Evolutionary conservation across 768 basidiomycete genomes (phyloP), one percentile per base, ranked within the genome.

Genomic region (Phaeotremella skinneri): DNA sequence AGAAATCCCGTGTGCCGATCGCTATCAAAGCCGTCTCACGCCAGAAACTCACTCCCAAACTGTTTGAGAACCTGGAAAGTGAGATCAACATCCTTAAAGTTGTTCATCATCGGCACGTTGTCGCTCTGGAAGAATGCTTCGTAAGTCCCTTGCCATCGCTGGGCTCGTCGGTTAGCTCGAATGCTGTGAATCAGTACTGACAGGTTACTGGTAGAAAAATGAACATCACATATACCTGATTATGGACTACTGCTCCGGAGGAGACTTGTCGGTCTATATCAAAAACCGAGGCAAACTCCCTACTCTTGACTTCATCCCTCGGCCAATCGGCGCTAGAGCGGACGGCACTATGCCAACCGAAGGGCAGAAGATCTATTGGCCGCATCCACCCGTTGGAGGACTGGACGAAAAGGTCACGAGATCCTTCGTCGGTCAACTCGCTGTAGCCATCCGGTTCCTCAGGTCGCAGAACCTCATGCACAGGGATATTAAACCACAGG

Each of bases 61-160:
- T 97, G 17, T 85, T 97, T 58, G 93, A 98, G 80, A 98, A 97
- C 74, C 84, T 98, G n/a, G 91, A 96, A 76, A 89, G 89, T 68
- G 96, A 99, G 81, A 97, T 98, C 58, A 86, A 91, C 62, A 97
- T 99, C 63, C 84, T 98, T 69, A 98, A 97, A 80, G 86, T 87
- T 1, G 83, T 97, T 51, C 89, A 87, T 3, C 92, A 99, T 77
- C 81, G 89, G 42, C 91, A 98, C 79, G 89, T 99, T 52, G 97
- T 96, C 6, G 86, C 85, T 65, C 81, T 99, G 26, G 85, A 92
- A 53, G 91, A 97, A 74, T 93, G 97, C 64, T 85, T 97, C 62
- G 92, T 96, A 75, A 63, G 82, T 78, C 4, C 6, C 29, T 2
- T 48, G 5, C 1, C 41, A 26, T 21, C 42, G n/a, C 26, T 49